Base-by-base conservation (phyloP, 768 basidiomycete species). In the Suillus plorans region DNA sequence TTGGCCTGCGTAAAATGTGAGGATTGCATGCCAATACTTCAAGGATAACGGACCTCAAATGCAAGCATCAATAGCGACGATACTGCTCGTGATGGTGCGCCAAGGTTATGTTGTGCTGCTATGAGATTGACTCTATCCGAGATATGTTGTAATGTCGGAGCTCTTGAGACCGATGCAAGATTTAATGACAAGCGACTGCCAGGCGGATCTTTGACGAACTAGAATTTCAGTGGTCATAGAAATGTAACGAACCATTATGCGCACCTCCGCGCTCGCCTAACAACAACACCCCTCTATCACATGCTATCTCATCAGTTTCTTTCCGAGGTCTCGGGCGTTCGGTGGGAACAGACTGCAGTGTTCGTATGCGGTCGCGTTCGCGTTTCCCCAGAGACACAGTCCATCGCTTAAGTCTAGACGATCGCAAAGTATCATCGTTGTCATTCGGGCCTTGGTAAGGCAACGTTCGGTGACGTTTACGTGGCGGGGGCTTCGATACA, bases 71-170 rank as follows among this genome's bases (percentile, higher is more conserved):
- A 84, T 3, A 94, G 80, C 3, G 86, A 80, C 14, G 90, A 81
- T 8, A 91, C 92, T 8, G 80, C 76, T 56, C 86, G 86, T 5
- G 85, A 80, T 0, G 92, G 90, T 20, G 82, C 75, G 3, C 79
- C 79, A 2, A 93, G 76, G 68, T 88, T 88, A 69, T 92, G 87
- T 70, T 94, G 92, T 1, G 90, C 89, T 47, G 87, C 91, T 66
- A 92, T 89, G 41, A 94, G 85, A 70, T 92, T 92, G 65, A 93
- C 86, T 63, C 91, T 84, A 68, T 94, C 92, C 8, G 86, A 83
- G 50, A 94, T 86, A 66, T 93, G 91, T 71, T 92, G 89, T 25
- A 89, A 71, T 2, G 89, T 91, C 5, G 90, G 89, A 6, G 86
- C 88, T 62, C 86, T 86, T 5, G 89, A 89, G 64, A 85, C 83